Base-by-base conservation (phyloP, 2,329 filamentous ascomycete genomes). In the Sporothrix globosa region DNA sequence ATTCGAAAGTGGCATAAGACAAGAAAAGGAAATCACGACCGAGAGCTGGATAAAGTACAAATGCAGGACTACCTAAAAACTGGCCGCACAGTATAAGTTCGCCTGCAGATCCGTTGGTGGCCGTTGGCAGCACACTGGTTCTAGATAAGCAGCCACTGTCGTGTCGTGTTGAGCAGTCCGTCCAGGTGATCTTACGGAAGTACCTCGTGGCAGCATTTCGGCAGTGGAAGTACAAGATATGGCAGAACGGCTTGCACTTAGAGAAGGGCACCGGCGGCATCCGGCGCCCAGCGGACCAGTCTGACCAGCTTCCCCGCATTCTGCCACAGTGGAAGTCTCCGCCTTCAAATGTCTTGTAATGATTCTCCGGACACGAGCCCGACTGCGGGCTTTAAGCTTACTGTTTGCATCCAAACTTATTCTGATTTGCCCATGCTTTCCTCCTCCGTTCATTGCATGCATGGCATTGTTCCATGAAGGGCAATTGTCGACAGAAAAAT, bases 251-350 rank as follows among this genome's bases (percentile, higher is more conserved):
- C 6, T 52, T 56, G 65, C 50, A 68, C 66, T 52, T 19, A 63
- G 41, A 46, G 19, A 44, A 10, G 44, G 24, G n/a, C 30, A n/a
- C 67, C 67, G 67, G n/a, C 67, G 65, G 65, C 66, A 50, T 52
- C 63, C 52, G 53, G 21, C 52, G 52, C 17, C 30, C 27, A 41
- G 65, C 65, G 50, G 65, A 21, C 48, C 65, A 41, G 34, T 66
- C 63, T 54, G 41, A 30, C 48, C 66, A 39, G 17, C 66, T 68
- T 56, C 52, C 52, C 66, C 66, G 52, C 66, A 58, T 21, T n/a
- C 21, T 68, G 21, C 9, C 30, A 30, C 39, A 6, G 44, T 66
- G 44, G 61, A 50, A 24, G 58, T 63, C 39, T 63, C 39, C 58
- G 58, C 58, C 46, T 44, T 14, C 11, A 44, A 17, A 9, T 4